Evolutionary conservation across 805 yeast genomes (phyloP), one percentile per base, ranked within the genome.

Genomic region (Wickerhamomyces canadensis): DNA sequence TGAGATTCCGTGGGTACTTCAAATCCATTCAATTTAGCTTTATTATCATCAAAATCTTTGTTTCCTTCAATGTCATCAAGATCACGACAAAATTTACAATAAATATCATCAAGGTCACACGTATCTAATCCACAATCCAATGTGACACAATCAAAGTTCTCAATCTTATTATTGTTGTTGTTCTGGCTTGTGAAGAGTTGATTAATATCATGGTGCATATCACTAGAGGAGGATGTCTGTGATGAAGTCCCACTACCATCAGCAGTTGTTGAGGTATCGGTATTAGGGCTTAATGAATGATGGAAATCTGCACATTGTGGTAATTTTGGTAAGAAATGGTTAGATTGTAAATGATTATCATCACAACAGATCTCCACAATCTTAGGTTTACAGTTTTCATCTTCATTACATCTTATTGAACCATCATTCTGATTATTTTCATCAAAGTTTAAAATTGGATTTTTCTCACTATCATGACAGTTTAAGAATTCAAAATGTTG

Each of bases 291-390:
- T 23, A 15, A 33, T 28, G n/a, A 43, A 31, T 16, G 14, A 5
- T 19, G 36, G 12, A 17, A 16, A 33, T 37, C 38, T 12, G 43
- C 31, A 31, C 44, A 48, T 11, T 38, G 40, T 13, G 47, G 48
- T 15, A 43, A 19, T 11, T 32, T 35, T 11, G 45, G 42, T 19
- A 37, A 18, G 13, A 43, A 35, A 2, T 40, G 36, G 24, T 34
- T 19, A 13, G 33, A 38, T 3, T 27, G 32, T 7, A 31, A 44
- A 43, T 64, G 68, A 6, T 54, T 47, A 25, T 55, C 52, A 21
- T 65, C 68, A 50, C 71, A 67, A 38, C 71, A 65, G 2, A 66
- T 55, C 41, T 66, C 71, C 27, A 67, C 49, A 14, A 66, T 49
- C 41, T 60, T 61, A 1, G 71, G 70, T 35, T 51, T 54, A 44